Base-by-base conservation (phyloP, 257 asterid genomes). In the Jasminum sambac region DNA sequence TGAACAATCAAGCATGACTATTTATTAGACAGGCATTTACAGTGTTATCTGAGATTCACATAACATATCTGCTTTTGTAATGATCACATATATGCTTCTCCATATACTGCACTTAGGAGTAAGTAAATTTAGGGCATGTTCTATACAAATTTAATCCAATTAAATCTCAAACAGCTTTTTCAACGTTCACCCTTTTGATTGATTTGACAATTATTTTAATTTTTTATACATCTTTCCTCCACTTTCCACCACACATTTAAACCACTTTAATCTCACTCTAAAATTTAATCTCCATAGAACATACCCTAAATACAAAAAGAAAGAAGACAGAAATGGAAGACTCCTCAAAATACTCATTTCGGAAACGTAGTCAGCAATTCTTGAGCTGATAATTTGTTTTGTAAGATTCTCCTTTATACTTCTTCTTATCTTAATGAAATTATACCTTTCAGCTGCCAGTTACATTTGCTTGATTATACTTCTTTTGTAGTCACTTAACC, bases 401-500 rank as follows among this genome's bases (percentile, higher is more conserved):
- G 23, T 55, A 8, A 78, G 25, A 40, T 30, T n/a, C 41, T n/a
- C 6, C 41, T 13, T 34, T 42, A 38, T 38, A 11, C 38, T 12
- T 14, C 66, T 36, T 59, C 64, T 69, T 9, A 42, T 34, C 36
- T 30, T 30, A 30, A 30, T 30, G 40, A 63, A 64, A 61, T 60
- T 52, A 69, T 70, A 61, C 50, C 24, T 42, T 55, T 67, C 41
- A 70, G 72, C 68, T 62, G 25, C 63, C 60, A 44, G 73, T 68
- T 63, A 67, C 42, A 44, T 71, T 69, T 8, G 34, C 66, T 59
- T 34, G 2, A 37, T 19, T 11, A 24, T 64, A 40, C 37, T 26
- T 50, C 63, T 25, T 73, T 63, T 39, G 39, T 64, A 6, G 50
- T 25, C 75, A 63, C 57, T 80, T 66, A 52, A 17, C 67, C 44